Percentiles rank a stretch among this genome's conserved stretches.
phyloP scores from a whole-genome alignment of 768 basidiomycete genomes.

The Hypsizygus marmoreus region DNA sequence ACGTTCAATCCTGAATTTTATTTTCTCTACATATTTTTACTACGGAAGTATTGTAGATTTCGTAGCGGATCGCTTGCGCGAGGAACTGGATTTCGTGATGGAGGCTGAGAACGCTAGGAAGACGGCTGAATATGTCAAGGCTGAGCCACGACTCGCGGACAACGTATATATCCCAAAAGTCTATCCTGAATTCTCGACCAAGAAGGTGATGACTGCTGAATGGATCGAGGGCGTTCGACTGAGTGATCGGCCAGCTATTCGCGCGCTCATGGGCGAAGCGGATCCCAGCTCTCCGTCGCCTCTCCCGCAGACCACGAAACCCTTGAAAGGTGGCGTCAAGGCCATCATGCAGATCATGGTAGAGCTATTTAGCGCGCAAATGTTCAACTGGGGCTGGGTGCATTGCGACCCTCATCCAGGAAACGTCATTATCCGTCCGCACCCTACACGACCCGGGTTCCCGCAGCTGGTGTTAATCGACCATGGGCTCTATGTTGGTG shows the following conservation, averaged over 20 bases:
- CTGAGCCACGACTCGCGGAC: constrained; percentile 68
- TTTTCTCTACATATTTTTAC: background rate
- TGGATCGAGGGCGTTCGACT: constrained; percentile 82
- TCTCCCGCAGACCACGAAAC: constrained; percentile 29
- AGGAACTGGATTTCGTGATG: constrained; percentile 79
- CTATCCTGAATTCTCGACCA: constrained; percentile 70
- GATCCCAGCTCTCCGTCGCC: constrained; percentile 15
- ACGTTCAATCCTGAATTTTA: constrained; percentile 22
- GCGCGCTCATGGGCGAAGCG: constrained; percentile 57
- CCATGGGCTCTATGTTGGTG: constrained; percentile 85
- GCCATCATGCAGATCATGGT: constrained; percentile 85
- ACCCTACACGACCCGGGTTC: constrained; percentile 42
- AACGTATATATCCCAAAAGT: constrained; percentile 82
- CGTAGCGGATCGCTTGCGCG: constrained; percentile 76
- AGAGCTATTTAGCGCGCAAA: constrained; percentile 84
- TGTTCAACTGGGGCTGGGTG: constrained; percentile 91
- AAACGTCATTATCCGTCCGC: constrained; percentile 73
- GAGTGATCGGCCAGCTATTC: constrained; percentile 61
- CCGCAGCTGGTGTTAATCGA: constrained; percentile 85
- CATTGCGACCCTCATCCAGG: constrained; percentile 80
- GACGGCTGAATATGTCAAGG: constrained; percentile 67
- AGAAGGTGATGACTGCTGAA: constrained; percentile 80
- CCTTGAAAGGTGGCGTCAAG: constrained; percentile 60
- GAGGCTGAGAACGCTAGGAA: constrained; percentile 78
- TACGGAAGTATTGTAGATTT: constrained; percentile 49